These are phyloP conservation scores for Zymoseptoria ardabiliae DNA, from an alignment of 2,329 filamentous ascomycete genomes.

Conservation along the genomic window DNA sequence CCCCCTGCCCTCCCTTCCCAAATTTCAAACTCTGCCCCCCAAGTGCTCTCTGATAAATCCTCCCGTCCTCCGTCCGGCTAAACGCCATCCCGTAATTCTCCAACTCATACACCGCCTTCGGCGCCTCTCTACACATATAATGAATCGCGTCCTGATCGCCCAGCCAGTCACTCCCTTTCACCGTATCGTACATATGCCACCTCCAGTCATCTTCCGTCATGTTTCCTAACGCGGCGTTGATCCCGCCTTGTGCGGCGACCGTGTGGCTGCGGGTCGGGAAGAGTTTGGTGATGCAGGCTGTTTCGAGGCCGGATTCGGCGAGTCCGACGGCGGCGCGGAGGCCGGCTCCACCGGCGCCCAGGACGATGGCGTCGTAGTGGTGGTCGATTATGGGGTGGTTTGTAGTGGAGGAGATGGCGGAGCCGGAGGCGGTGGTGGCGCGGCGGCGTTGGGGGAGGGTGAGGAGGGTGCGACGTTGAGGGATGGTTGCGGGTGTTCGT, in stretches of 20 bases:
- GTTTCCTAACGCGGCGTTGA: constrained; percentile 52
- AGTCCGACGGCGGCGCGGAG: constrained; percentile 57
- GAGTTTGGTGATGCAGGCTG: constrained; percentile 57
- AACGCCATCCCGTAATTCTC: constrained; percentile 51
- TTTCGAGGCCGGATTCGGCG: constrained; percentile 57
- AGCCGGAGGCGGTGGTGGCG: constrained; percentile 20
- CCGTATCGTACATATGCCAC: constrained; percentile 55
- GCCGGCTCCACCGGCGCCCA: constrained; percentile 54
- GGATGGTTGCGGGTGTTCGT: constrained; percentile 1
- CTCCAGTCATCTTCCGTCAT: constrained; percentile 52
- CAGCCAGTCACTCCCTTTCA: constrained; percentile 53
- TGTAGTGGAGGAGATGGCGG: constrained; percentile 15
- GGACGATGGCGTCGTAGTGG: constrained; percentile 66
- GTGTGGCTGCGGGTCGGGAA: constrained; percentile 57
- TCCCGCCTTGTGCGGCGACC: constrained; percentile 60
- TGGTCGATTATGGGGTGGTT: constrained; percentile 96
- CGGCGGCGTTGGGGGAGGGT: constrained; percentile 21
- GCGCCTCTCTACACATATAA: constrained; percentile 52
- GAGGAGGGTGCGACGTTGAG: constrained; percentile 17
- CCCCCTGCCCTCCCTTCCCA: constrained; percentile 44
- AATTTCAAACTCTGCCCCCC: constrained; percentile 43
- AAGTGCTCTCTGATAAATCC: constrained; percentile 43
- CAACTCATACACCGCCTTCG: constrained; percentile 48
- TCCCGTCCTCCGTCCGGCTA: constrained; percentile 40
- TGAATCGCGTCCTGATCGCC: constrained; percentile 55